phyloP scores from a whole-genome alignment of 192 early-diverging fungal genomes.

The Chytriomyces sp. region DNA sequence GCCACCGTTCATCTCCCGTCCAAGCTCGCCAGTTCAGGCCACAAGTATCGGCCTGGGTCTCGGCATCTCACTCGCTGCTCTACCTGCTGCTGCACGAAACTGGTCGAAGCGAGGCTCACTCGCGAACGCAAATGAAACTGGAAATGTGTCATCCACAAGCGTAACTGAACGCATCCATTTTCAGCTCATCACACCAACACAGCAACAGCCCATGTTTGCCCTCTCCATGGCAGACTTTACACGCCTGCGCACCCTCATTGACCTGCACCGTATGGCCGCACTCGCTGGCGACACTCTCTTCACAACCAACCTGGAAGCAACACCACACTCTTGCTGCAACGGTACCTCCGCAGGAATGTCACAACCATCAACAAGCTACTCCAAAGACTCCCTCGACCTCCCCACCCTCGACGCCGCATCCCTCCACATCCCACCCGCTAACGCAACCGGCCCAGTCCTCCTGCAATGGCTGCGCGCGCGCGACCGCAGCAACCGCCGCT shows the following conservation, averaged over 20 bases:
- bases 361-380: too few species aligned
- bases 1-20: too few species aligned
- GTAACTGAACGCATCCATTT: not conserved
- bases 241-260: not conserved
- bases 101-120: too few species aligned
- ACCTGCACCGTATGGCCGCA: not conserved
- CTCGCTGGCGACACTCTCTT: not conserved
- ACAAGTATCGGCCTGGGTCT: too few species aligned
- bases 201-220: constrained; percentile 8
- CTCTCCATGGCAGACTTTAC: not conserved
- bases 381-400: too few species aligned
- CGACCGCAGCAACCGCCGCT: not conserved
- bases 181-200: constrained; percentile 6
- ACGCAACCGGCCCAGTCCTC: not conserved
- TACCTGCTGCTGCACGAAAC: too few species aligned
- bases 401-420: too few species aligned
- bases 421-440: not conserved
- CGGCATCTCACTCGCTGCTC: too few species aligned
- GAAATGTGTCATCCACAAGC: not conserved
- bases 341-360: too few species aligned
- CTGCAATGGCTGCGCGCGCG: not conserved
- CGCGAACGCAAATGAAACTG: too few species aligned
- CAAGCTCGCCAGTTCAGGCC: too few species aligned
- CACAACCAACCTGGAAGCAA: not conserved
- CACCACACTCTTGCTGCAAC: too few species aligned